phyloP scores from a whole-genome alignment of 768 basidiomycete genomes.

The Floccularia luteovirens region DNA sequence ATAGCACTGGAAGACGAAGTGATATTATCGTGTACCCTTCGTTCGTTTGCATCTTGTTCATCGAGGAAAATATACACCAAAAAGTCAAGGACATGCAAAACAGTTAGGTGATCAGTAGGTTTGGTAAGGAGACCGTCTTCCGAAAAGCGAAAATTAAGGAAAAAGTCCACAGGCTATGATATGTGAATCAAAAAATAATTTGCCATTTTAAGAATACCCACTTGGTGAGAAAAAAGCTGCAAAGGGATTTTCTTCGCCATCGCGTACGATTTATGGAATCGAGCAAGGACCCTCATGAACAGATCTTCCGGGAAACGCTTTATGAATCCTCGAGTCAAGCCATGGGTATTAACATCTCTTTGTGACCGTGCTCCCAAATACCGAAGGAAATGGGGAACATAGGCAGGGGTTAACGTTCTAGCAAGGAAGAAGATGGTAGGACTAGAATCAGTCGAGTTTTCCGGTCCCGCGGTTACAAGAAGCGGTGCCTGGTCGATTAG shows the following conservation, averaged over 20 bases:
- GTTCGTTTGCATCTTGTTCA: too few species aligned
- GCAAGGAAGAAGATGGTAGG: conserved; percentile 25
- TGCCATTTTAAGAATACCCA: too few species aligned
- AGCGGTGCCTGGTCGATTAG: conserved; percentile 32
- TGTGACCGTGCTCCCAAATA: conserved; percentile 12
- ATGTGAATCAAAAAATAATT: too few species aligned
- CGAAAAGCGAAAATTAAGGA: too few species aligned
- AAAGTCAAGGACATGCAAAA: too few species aligned
- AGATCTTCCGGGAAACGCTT: too few species aligned
- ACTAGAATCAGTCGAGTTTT: conserved; percentile 9
- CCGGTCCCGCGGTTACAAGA: conserved; percentile 13
- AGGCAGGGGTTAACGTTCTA: conserved; percentile 22
- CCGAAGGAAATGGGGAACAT: conserved; percentile 21
- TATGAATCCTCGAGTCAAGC: neutral
- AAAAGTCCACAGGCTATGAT: too few species aligned
- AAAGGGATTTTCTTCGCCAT: conserved; percentile 20
- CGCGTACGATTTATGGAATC: neutral
- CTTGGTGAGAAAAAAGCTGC: conserved; percentile 33
- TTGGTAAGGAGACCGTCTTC: too few species aligned
- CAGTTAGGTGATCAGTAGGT: too few species aligned
- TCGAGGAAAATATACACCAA: neutral
- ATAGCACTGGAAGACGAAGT: too few species aligned
- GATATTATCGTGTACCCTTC: too few species aligned
- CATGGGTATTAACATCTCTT: neutral
- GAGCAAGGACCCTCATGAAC: too few species aligned